A percentile compares a stretch with the other conserved stretches of the same genome.
Conservation (phyloP, 148 eudicot species). For the Silene latifolia region DNA sequence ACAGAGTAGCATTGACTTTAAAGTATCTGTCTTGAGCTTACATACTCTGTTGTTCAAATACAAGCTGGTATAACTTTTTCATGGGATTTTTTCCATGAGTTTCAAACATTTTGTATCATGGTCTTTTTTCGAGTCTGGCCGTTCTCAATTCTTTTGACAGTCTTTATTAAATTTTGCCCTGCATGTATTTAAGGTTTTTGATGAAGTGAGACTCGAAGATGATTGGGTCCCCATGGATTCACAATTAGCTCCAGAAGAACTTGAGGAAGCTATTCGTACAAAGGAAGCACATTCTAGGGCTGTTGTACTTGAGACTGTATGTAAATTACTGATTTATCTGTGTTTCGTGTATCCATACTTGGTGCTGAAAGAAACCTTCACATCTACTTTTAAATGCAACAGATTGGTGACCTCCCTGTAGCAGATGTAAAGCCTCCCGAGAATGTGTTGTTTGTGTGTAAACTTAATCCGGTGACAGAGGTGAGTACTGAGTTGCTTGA, state of each 20-base stretch:
- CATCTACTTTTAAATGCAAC: conserved; percentile 20
- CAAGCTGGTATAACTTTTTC: background rate
- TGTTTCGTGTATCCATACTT: background rate
- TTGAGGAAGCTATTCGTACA: conserved; percentile 70
- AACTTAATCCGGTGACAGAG: conserved; percentile 92
- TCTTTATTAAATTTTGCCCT: background rate
- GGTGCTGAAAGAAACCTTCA: background rate
- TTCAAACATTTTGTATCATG: background rate
- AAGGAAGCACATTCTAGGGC: conserved; percentile 97
- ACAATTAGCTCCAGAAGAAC: conserved; percentile 52
- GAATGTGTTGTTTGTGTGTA: conserved; percentile 88
- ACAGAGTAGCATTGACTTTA: background rate
- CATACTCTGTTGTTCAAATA: background rate
- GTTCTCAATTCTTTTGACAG: background rate
- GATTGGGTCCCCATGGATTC: conserved; percentile 99
- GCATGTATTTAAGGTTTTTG: conserved; percentile 47
- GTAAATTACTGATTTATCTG: conserved; percentile 12
- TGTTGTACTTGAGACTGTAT: conserved; percentile 89
- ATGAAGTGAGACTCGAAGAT: conserved; percentile 92
- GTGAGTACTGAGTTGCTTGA: conserved; percentile 39
- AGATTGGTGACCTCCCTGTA: conserved; percentile 97
- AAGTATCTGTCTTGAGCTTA: background rate
- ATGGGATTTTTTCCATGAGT: background rate
- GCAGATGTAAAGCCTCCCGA: conserved; percentile 98
- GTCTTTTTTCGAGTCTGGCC: background rate